Base-by-base conservation (phyloP, 345 rosid genomes). In the Gossypium australe region DNA sequence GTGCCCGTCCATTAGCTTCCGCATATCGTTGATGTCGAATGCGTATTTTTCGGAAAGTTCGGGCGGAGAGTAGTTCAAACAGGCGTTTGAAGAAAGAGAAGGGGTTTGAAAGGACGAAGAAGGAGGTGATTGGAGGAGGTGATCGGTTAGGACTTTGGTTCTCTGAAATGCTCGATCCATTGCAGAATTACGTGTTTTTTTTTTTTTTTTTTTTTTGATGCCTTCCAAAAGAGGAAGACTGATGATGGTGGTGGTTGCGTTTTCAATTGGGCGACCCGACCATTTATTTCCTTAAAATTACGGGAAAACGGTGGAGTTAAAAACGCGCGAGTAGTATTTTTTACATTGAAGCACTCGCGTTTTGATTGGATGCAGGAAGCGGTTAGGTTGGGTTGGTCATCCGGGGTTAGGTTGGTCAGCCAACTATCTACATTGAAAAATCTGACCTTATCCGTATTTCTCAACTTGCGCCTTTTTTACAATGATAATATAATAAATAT, bases 11-110 rank as follows among this genome's bases (percentile, higher is more conserved):
- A 89, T 78, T 7, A 91, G 76, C 67, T 78, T 80, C 74, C 97
- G 85, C 97, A 94, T 91, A 57, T 88, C 90, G 27, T 69, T 79
- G 64, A 70, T 25, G 48, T 90, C 94, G 78, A 94, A 94, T n/a
- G 62, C 85, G 63, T 27, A 69, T 45, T 68, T 67, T 63, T 88
- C 95, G 51, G 82, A 56, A 67, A 89, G 85, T 80, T 94, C 95
- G 17, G 98, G 95, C 0, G 97, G 95, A 1, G 86, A 59, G 85
- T 86, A 92, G 72, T 78, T 79, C 56, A 92, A 71, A 73, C 98
- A 94, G 5, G 73, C 48, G 76, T 85, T 87, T 22, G 83, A 77
- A 8, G 79, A 60, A 24, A 85, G 73, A 60, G 80, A 70, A 51
- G 47, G 57, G 41, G 18, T 63, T 20, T 53, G 64, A 12, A 24